Evolutionary conservation across 257 asterid genomes (phyloP), one percentile per base, ranked within the genome.

Genomic region (Solanum phureja): DNA sequence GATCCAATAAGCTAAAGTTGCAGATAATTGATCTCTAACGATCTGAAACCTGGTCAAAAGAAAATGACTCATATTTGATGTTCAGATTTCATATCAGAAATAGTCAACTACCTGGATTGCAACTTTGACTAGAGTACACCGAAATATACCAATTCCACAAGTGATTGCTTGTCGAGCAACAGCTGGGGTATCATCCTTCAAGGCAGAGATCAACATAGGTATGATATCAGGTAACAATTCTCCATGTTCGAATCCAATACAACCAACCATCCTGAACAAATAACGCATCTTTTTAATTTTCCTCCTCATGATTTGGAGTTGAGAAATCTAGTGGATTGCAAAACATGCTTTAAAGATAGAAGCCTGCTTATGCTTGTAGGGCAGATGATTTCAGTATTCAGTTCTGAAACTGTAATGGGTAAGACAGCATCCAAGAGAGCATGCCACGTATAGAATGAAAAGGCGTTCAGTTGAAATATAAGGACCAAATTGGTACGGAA

Each of bases 91-190:
- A 72, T 40, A 69, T 71, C 60, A 23, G 66, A 35, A 31, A 86
- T 31, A 87, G 72, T 24, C 69, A 90, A 92, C 88, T 89, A 95
- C 99, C 98, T 94, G 96, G 89, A 94, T 88, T 71, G 98, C 92
- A 88, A 96, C 91, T 91, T 90, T 95, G 87, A 93, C 88, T 64
- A 97, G 93, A 85, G 95, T 90, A 60, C 90, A 87, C 46, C 95
- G 94, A 90, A 97, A 97, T 87, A 97, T 92, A 88, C 93, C 98
- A 87, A 90, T 90, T 35, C 96, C 97, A 72, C 95, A 97, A 83
- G 92, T 88, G 88, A 97, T 95, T 87, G 98, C 98, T 91, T 97
- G 99, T 40, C 98, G 94, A 91, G 96, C 98, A 91, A 95, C 99
- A 86, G 99, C 96, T 6, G 98, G 99, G 74, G 93, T 92, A 68